Conservation (phyloP, 768 basidiomycete species). For the Pluteus cervinus region DNA sequence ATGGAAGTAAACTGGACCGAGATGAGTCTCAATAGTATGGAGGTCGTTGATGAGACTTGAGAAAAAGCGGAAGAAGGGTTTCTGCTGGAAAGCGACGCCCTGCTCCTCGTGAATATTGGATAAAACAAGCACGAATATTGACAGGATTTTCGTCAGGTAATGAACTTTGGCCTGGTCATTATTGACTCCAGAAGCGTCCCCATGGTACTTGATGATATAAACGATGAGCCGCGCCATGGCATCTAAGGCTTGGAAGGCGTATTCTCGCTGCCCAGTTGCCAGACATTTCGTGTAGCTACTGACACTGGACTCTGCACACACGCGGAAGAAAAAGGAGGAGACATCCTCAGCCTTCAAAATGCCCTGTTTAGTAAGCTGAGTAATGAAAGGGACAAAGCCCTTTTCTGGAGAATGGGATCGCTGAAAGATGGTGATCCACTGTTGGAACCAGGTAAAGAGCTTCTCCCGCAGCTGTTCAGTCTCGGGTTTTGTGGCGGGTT, state of each 20-base stretch:
- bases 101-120: slow-evolving; percentile 95
- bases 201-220: slow-evolving; percentile 99
- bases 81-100: slow-evolving; percentile 86
- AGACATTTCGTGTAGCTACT: slow-evolving; percentile 78
- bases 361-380: slow-evolving; percentile 94
- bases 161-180: slow-evolving; percentile 95
- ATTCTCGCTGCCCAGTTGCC: slow-evolving; percentile 63
- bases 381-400: slow-evolving; percentile 93
- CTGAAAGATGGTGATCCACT: slow-evolving; percentile 96
- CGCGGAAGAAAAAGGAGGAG: slow-evolving; percentile 97
- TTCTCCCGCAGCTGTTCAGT: slow-evolving; percentile 72
- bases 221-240: slow-evolving; percentile 93
- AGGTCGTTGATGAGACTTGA: slow-evolving; percentile 93
- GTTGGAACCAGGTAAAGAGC: slow-evolving; percentile 77
- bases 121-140: slow-evolving; percentile 93
- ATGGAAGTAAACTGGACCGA: slow-evolving; percentile 88
- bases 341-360: slow-evolving; percentile 94
- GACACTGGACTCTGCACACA: slow-evolving; percentile 92
- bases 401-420: slow-evolving; percentile 88
- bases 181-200: slow-evolving; percentile 88
- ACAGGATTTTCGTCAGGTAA: slow-evolving; percentile 94
- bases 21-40: slow-evolving; percentile 74
- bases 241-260: slow-evolving; percentile 89
- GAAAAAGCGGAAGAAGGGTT: slow-evolving; percentile 98
- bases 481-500: slow-evolving; percentile 58